Conservation (phyloP, 192 early-diverging fungal species). For the Phlyctochytrium bullatum region DNA sequence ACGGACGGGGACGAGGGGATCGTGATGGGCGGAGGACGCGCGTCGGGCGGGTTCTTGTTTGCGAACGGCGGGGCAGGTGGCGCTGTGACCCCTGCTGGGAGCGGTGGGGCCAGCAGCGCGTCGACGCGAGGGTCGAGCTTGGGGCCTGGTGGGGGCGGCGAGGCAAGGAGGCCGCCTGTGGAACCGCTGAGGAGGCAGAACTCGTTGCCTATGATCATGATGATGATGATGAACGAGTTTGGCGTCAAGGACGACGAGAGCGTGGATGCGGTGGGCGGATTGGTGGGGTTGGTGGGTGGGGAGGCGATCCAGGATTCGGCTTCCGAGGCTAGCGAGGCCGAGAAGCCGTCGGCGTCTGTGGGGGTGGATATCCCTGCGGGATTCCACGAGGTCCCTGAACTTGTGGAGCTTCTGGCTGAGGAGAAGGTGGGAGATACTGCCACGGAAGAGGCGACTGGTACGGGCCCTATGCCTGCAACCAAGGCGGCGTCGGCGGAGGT, state of each 20-base stretch:
- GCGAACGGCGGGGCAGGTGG: too few relatives aligned
- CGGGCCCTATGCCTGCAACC: background rate
- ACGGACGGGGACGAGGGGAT: too few relatives aligned
- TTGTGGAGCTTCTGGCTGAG: background rate
- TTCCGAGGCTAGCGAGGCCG: too few relatives aligned
- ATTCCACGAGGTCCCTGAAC: background rate
- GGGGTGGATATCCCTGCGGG: background rate
- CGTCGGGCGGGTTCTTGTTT: too few relatives aligned
- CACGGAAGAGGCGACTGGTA: background rate
- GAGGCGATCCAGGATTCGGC: background rate
- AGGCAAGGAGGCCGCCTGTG: too few relatives aligned
- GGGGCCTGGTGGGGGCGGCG: background rate
- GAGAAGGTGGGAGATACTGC: background rate
- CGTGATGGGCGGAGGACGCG: too few relatives aligned
- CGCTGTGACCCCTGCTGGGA: too few relatives aligned
- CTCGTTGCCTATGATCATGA: slow-evolving; percentile 5
- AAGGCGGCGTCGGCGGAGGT: too few relatives aligned
- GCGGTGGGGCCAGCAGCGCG: too few relatives aligned
- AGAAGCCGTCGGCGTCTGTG: too few relatives aligned
- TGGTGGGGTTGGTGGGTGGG: slow-evolving; percentile 6
- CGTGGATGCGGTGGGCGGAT: background rate
- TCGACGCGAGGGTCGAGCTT: too few relatives aligned
- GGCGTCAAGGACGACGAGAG: background rate
- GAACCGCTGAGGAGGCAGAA: background rate
- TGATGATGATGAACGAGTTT: slow-evolving; percentile 9